phyloP scores from a whole-genome alignment of 2,329 filamentous ascomycete species.

The Endoconidiophora polonica region DNA sequence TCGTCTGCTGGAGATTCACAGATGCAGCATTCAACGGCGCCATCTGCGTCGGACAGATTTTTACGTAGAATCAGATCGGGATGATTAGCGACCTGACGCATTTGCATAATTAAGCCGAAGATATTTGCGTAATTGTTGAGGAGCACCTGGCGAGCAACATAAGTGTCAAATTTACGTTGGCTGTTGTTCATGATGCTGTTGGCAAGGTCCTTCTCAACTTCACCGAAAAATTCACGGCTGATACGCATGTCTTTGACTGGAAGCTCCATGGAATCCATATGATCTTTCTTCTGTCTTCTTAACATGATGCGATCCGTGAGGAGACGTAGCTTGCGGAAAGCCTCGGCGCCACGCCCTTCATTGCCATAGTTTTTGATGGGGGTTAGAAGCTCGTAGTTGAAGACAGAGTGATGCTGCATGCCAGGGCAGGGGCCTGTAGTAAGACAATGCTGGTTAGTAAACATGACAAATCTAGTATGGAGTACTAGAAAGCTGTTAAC shows the following conservation, averaged over 20 bases:
- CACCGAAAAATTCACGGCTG: conserved; percentile 89
- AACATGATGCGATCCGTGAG: conserved; percentile 93
- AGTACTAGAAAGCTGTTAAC: conserved; percentile 26
- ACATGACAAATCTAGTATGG: not conserved
- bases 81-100: conserved; percentile 95
- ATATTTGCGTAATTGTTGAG: conserved; percentile 98
- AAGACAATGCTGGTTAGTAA: not conserved
- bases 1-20: conserved; percentile 95
- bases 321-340: conserved; percentile 67
- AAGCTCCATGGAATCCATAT: conserved; percentile 88
- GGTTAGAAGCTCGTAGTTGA: conserved; percentile 89
- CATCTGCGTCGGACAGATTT: conserved; percentile 68
- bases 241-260: conserved; percentile 88
- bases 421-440: conserved; percentile 19
- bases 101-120: conserved; percentile 97
- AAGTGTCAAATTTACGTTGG: conserved; percentile 81
- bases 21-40: conserved; percentile 79
- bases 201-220: conserved; percentile 90
- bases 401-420: conserved; percentile 40
- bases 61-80: conserved; percentile 76
- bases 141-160: conserved; percentile 83
- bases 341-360: conserved; percentile 43
- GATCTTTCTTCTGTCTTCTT: conserved; percentile 80
- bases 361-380: conserved; percentile 54
- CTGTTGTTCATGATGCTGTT: conserved; percentile 89